phyloP scores from a whole-genome alignment of 495 filamentous ascomycete species.

The Neurospora discreta region DNA sequence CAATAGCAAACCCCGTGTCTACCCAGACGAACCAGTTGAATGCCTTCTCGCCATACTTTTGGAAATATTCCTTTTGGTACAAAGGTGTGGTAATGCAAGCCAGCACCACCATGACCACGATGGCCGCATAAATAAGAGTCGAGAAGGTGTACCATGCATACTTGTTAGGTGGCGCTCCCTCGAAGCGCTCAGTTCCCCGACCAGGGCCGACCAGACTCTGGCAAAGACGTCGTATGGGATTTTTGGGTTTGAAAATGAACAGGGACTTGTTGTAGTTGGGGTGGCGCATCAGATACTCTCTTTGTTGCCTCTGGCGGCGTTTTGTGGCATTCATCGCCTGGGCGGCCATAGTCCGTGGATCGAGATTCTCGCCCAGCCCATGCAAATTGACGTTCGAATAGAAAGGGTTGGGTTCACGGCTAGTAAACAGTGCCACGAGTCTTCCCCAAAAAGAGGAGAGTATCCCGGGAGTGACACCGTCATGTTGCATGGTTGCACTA shows the following conservation, averaged over 20 bases:
- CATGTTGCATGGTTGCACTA: conserved; percentile 2
- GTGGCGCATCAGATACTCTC: conserved; percentile 78
- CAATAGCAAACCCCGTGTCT: conserved; percentile 76
- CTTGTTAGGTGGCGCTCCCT: conserved; percentile 78
- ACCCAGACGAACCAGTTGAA: conserved; percentile 87
- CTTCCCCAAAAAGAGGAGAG: conserved; percentile 48
- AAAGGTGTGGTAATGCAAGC: conserved; percentile 91
- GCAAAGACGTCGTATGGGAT: conserved; percentile 69
- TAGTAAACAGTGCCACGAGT: conserved; percentile 39
- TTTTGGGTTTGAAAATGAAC: conserved; percentile 69
- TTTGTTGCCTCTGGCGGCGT: conserved; percentile 72
- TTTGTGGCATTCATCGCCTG: conserved; percentile 79
- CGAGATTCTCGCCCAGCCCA: conserved; percentile 60
- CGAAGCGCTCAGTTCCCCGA: conserved; percentile 70
- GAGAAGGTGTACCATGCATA: conserved; percentile 89
- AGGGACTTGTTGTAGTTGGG: conserved; percentile 89
- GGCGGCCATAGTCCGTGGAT: conserved; percentile 75
- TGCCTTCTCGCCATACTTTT: conserved; percentile 28
- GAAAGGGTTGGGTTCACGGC: conserved; percentile 86
- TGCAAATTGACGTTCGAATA: conserved; percentile 73
- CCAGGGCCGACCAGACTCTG: conserved; percentile 89
- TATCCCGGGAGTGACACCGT: conserved; percentile 37
- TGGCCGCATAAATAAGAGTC: conserved; percentile 83
- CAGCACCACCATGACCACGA: conserved; percentile 92
- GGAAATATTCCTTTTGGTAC: conserved; percentile 79